Evolutionary conservation across 2,329 filamentous ascomycete genomes (phyloP).

Genomic region (Penicillium sclerotiorum): DNA sequence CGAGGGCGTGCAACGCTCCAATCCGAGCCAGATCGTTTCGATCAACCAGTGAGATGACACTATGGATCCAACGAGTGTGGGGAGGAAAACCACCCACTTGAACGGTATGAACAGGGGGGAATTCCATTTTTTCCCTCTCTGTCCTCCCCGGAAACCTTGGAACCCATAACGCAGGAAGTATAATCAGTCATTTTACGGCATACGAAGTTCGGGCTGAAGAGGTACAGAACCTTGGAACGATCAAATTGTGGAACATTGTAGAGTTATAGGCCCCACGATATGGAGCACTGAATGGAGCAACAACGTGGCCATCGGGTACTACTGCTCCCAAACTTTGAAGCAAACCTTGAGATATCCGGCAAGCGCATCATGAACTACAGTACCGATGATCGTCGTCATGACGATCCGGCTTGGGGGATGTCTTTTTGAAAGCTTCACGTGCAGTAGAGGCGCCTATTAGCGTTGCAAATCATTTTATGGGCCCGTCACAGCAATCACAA

Average conservation of each 20-base stretch:
- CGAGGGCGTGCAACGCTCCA: conserved; percentile 7
- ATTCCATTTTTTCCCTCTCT: background rate
- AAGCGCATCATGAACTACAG: conserved; percentile 3
- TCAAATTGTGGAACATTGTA: background rate
- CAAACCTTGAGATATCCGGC: conserved; percentile 3
- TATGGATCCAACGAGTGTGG: background rate
- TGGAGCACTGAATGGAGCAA: conserved; percentile 5
- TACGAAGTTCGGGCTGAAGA: background rate
- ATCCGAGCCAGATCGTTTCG: conserved; percentile 8
- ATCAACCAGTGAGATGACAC: conserved; percentile 10
- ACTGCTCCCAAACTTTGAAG: conserved; percentile 5
- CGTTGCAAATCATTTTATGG: conserved; percentile 14
- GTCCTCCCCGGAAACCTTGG: background rate
- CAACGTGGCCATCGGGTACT: conserved; percentile 18
- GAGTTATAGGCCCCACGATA: conserved; percentile 6
- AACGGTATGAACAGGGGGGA: background rate
- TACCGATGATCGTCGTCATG: conserved; percentile 5
- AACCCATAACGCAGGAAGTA: background rate
- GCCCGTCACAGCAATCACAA: too few relatives aligned
- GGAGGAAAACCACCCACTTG: conserved; percentile 1
- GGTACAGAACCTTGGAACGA: background rate
- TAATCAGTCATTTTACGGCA: too few relatives aligned
- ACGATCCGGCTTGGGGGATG: conserved; percentile 6
- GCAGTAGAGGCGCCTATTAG: conserved; percentile 21
- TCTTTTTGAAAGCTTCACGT: conserved; percentile 16